A percentile compares a stretch with the other conserved stretches of the same genome.
Evolutionary conservation across 1,139 yeast species (phyloP).

Genomic region (Suhomyces taliae): DNA sequence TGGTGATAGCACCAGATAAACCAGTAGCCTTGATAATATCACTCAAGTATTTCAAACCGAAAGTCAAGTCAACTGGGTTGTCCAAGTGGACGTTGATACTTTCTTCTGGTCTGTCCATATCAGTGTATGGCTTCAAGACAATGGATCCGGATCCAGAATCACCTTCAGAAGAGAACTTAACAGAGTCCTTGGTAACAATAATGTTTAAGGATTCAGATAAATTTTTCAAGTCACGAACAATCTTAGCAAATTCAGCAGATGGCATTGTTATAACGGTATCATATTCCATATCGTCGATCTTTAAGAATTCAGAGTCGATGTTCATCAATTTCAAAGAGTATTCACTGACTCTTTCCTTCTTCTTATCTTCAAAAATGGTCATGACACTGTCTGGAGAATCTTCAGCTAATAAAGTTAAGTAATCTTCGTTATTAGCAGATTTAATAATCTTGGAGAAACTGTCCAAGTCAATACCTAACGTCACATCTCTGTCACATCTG

Average conservation of each 20-base stretch:
- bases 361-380: constrained; percentile 85
- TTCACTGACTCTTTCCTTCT: constrained; percentile 89
- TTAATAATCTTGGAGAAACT: constrained; percentile 84
- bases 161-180: constrained; percentile 88
- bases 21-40: constrained; percentile 92
- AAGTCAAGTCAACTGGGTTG: constrained; percentile 85
- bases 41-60: constrained; percentile 85
- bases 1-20: constrained; percentile 71
- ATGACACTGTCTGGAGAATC: constrained; percentile 84
- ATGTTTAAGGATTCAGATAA: constrained; percentile 86
- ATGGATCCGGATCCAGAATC: constrained; percentile 89
- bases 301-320: constrained; percentile 90
- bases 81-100: constrained; percentile 75
- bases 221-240: constrained; percentile 83
- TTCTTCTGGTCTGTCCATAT: constrained; percentile 76
- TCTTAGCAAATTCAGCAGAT: constrained; percentile 81
- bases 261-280: constrained; percentile 89
- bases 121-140: constrained; percentile 79
- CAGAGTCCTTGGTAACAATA: constrained; percentile 87
- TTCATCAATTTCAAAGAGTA: constrained; percentile 92
- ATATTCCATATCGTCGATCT: constrained; percentile 92
- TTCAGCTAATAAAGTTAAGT: constrained; percentile 85
- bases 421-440: constrained; percentile 90
- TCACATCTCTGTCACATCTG: constrained; percentile 93
- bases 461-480: constrained; percentile 87